Evolutionary conservation across 1,139 yeast species (phyloP).

Genomic region (Kluyveromyces sp.): DNA sequence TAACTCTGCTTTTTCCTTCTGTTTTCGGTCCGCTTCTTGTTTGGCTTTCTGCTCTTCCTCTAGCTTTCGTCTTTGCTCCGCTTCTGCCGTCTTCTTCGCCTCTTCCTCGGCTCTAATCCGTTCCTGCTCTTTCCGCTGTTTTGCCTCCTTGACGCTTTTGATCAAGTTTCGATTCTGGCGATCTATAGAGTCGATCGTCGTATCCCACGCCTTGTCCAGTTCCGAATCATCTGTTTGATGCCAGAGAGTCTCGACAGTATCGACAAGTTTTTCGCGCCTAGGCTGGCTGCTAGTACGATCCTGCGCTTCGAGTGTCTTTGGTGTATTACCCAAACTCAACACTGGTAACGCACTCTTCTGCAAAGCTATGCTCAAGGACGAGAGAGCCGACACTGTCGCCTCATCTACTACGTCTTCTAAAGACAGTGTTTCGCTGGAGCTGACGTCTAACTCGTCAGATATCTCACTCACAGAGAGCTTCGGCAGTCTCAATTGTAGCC

Average conservation of each 20-base stretch:
- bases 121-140: conserved; percentile 13
- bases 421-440: conserved; percentile 1
- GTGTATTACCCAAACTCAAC: background rate
- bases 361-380: background rate
- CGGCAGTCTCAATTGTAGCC: conserved; percentile 16
- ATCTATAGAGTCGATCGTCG: conserved; percentile 5
- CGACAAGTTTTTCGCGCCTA: no score
- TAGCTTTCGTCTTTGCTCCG: conserved; percentile 12
- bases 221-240: background rate
- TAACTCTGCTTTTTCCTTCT: conserved; percentile 12
- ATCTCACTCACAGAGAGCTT: conserved; percentile 11
- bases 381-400: background rate
- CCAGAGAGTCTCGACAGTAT: background rate
- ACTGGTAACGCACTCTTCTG: background rate
- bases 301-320: no score
- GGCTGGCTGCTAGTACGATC: no score
- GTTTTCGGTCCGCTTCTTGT: conserved; percentile 12
- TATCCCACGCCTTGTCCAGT: conserved; percentile 8
- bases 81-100: conserved; percentile 13
- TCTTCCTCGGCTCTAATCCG: conserved; percentile 13
- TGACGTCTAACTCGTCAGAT: conserved; percentile 14
- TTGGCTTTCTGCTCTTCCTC: conserved; percentile 12
- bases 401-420: conserved; percentile 1
- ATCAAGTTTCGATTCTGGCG: background rate
- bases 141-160: background rate